Evolutionary conservation across 306 rosid species (phyloP).

Genomic region (Arachis hypogaea): DNA sequence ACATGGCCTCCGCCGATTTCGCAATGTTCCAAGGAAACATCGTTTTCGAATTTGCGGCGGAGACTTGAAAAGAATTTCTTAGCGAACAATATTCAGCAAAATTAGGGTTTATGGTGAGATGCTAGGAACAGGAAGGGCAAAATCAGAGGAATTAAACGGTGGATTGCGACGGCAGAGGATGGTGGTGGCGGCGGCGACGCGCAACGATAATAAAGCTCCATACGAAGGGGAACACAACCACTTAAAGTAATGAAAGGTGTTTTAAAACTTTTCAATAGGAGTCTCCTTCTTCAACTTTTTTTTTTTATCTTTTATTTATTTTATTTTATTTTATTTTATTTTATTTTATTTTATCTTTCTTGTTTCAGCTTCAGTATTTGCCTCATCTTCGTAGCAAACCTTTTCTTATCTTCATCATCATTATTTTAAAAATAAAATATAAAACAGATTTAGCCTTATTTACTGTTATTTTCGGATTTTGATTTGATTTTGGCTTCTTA

Average conservation of each 20-base stretch:
- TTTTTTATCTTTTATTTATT: no score
- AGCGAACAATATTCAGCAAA: background rate
- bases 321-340: no score
- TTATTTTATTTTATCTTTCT: no score
- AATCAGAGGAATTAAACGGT: conserved; percentile 13
- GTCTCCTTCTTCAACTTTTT: no score
- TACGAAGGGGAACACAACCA: conserved; percentile 36
- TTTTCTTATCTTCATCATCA: no score
- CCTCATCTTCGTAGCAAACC: no score
- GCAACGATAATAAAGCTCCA: conserved; percentile 40
- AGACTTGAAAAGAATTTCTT: background rate
- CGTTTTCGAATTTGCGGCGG: conserved; percentile 27
- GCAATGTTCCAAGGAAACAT: conserved; percentile 92
- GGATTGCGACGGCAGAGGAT: conserved; percentile 11
- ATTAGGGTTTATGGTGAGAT: conserved; percentile 38
- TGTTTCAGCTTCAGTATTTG: no score
- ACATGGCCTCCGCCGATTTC: conserved; percentile 93
- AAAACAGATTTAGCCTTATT: no score
- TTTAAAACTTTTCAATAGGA: conserved; percentile 12
- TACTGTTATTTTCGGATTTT: no score
- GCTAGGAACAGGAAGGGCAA: background rate
- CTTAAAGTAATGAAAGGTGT: background rate
- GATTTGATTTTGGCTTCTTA: no score
- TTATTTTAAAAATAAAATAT: no score
- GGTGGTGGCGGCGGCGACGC: conserved; percentile 31